Evolutionary conservation across 805 yeast species (phyloP).

Genomic region (Yamadazyma laniorum): DNA sequence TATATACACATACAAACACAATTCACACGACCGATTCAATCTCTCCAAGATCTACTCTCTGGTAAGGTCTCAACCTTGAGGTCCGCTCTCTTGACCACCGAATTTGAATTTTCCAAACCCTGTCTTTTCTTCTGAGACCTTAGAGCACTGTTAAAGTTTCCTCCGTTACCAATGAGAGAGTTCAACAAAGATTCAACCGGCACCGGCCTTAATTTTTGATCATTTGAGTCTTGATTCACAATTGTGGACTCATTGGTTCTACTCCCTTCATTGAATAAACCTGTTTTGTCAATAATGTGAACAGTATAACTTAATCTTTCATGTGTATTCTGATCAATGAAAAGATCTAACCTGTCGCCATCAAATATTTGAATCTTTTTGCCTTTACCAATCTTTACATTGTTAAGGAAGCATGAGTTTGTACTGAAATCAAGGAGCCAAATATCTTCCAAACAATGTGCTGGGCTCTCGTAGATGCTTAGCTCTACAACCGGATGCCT

Average conservation of each 20-base stretch:
- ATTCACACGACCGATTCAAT: too few species aligned
- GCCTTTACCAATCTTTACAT: constrained; percentile 56
- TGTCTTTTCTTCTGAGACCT: constrained; percentile 25
- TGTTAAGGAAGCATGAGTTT: constrained; percentile 74
- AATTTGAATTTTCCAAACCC: constrained; percentile 19
- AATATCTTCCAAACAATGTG: constrained; percentile 67
- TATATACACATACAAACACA: too few species aligned
- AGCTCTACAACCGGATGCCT: constrained; percentile 57
- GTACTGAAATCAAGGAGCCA: constrained; percentile 82
- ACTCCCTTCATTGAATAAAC: constrained; percentile 55
- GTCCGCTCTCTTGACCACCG: constrained; percentile 24
- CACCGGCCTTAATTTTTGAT: constrained; percentile 25
- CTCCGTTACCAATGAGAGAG: constrained; percentile 22
- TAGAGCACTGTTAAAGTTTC: constrained; percentile 27
- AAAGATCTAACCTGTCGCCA: constrained; percentile 65
- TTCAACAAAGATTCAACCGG: constrained; percentile 12
- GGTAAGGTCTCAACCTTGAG: constrained; percentile 9
- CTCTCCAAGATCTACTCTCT: neutral
- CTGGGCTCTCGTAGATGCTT: constrained; percentile 63
- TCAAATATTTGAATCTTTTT: constrained; percentile 58
- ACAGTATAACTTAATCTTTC: constrained; percentile 56
- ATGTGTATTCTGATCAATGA: constrained; percentile 55
- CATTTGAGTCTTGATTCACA: constrained; percentile 25
- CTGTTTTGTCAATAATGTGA: constrained; percentile 57
- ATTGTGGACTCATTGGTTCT: constrained; percentile 20